These are phyloP conservation scores for Capronia coronata DNA, from an alignment of 2,329 filamentous ascomycete genomes.

Conservation along the genomic window DNA sequence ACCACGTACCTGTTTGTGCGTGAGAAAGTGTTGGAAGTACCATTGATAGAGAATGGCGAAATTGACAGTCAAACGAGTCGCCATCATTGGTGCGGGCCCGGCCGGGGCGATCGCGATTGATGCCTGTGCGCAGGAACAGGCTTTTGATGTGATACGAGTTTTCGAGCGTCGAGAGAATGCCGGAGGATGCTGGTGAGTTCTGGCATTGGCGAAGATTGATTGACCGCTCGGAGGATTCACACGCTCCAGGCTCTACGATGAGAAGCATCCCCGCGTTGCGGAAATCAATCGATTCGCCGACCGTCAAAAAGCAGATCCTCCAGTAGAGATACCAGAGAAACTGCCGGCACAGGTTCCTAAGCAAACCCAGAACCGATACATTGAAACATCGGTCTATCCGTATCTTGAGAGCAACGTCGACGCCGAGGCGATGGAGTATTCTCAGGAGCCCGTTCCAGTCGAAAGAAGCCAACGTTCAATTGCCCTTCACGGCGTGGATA, in stretches of 20 bases:
- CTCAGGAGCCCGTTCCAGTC: constrained; percentile 46
- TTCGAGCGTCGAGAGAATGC: constrained; percentile 33
- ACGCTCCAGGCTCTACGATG: background rate
- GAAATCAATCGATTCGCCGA: background rate
- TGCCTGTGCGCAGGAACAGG: constrained; percentile 33
- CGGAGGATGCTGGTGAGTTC: constrained; percentile 33
- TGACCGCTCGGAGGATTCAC: background rate
- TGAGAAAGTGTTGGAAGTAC: background rate
- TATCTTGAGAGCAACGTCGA: constrained; percentile 35
- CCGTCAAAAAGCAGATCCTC: background rate
- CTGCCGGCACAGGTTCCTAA: constrained; percentile 23
- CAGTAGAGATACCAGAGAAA: background rate
- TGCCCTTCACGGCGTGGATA: constrained; percentile 31
- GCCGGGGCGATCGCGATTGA: constrained; percentile 33
- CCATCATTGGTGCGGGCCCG: constrained; percentile 33
- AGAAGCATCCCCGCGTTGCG: background rate
- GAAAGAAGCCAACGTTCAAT: background rate
- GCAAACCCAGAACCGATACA: background rate
- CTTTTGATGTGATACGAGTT: constrained; percentile 32
- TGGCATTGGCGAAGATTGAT: background rate
- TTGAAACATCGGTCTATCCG: constrained; percentile 33
- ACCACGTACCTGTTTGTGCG: too few species aligned
- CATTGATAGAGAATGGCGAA: background rate
- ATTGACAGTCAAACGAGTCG: constrained; percentile 16
- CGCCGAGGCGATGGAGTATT: constrained; percentile 40